Evolutionary conservation across 1,284 basidiomycete species (phyloP), one percentile per base, ranked within the genome.

Genomic region (Cutaneotrichosporon mucoides): DNA sequence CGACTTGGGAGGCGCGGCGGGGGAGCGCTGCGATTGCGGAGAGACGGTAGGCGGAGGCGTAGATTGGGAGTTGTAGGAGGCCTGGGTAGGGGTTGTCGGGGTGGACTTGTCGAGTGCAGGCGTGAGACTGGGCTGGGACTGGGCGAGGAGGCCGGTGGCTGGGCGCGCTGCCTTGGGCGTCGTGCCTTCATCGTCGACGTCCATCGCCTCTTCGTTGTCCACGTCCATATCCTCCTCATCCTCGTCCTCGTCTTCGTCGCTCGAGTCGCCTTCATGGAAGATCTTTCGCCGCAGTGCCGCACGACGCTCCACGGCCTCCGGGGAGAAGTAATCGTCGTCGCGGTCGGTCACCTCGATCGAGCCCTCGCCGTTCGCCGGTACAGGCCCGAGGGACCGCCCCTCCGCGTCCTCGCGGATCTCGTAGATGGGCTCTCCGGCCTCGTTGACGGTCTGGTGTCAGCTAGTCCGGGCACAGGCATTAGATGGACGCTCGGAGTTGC

Each of bases 381-480:
- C 42, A 0, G 59, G 50, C 10, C 68, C 70, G 40, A 75, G 64
- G 2, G 67, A 62, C n/a, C 57, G 53, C 6, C 73, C 75, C 40
- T 70, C 64, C 4, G 65, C 56, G 5, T 66, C 66, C 61, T 76
- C 75, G 15, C 70, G 65, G 47, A 76, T 76, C 60, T 76, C 75
- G 49, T 72, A 73, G 48, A 76, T 69, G 1, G 75, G 73, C 41
- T 75, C 57, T 6, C 73, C 75, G 12, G 73, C 72, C 49, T 76
- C 73, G 37, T 68, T 75, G 10, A 56, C 43, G 1, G 54, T 60
- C 62, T 64, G 53, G 9, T 1, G 44, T 61, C 55, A 61, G 55
- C 35, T 4, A 33, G 38, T 40, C 11, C 13, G 6, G 13, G 7
- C 11, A n/a, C n/a, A 40, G 38, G 38, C 38, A 40, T 34, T 24